Evolutionary conservation across 768 basidiomycete genomes (phyloP), one percentile per base, ranked within the genome.

Genomic region (Scleroderma bovista): DNA sequence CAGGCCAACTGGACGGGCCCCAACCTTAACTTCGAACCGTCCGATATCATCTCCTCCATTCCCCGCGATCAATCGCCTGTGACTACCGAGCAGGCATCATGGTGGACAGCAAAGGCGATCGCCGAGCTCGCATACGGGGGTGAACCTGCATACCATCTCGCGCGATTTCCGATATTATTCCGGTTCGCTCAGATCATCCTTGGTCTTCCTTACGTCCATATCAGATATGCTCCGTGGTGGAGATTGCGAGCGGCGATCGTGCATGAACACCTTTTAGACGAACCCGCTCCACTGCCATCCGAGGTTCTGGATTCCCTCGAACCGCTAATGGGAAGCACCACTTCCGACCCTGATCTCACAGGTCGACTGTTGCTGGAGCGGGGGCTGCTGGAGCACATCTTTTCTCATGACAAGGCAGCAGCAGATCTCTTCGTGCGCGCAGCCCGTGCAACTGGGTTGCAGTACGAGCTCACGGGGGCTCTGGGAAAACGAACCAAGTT

Each of bases 1-100:
- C 96, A 99, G 65, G 76, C 74, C 24, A 99, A 99, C 68, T 99
- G 93, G 93, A 97, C 94, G 0, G 96, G 96, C 6, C 96, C 96
- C 2, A 78, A 88, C 59, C 76, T 96, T 38, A 71, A 81, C 51
- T 65, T 93, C 53, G 66, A 68, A 54, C 62, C 76, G 40, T 58
- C 69, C 56, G 72, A 70, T 32, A 46, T 74, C 42, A 60, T 76
- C 58, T 40, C 65, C 50, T 71, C 78, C n/a, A n/a, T n/a, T 22
- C 59, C 71, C 36, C 56, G 57, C 24, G 54, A 63, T 29, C 41
- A 58, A n/a, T 22, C 54, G 3, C n/a, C 48, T 16, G 32, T n/a
- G n/a, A n/a, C 69, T 24, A 70, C 72, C 33, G 75, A 81, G 33
- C 75, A 81, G 19, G 48, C 65, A 3, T 68, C 97, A n/a, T n/a